Conservation (phyloP, 257 asterid genomes). For the Solanum lycopersicoides region DNA sequence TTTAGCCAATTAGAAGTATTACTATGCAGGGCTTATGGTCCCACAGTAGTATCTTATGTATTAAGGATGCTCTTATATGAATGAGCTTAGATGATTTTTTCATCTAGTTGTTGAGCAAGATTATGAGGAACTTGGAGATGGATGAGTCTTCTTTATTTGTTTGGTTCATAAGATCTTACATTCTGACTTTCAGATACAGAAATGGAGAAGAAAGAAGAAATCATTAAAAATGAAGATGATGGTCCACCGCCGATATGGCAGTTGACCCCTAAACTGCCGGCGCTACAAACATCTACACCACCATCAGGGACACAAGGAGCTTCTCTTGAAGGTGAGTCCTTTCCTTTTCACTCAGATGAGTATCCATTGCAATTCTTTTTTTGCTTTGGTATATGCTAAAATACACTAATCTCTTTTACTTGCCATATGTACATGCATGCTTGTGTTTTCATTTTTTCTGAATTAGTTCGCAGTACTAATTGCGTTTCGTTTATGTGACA, state of each 20-base stretch:
- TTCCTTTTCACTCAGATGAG: not conserved
- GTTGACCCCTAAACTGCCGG: conserved; percentile 21
- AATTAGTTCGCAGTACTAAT: not conserved
- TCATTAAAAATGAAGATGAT: conserved; percentile 29
- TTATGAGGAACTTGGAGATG: not conserved
- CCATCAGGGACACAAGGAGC: conserved; percentile 22
- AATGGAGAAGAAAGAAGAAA: conserved; percentile 28
- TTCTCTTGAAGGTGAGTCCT: conserved; percentile 30
- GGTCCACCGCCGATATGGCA: conserved; percentile 80
- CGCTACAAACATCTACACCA: conserved; percentile 24
- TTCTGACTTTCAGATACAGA: conserved; percentile 21
- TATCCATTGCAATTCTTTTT: not conserved
- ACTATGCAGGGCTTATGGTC: not conserved
- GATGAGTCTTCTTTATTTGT: not conserved
- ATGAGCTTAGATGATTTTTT: not conserved
- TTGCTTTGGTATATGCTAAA: not conserved
- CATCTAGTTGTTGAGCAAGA: not conserved
- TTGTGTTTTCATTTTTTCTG: not conserved
- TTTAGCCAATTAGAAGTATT: not conserved
- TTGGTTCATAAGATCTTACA: conserved; percentile 7
- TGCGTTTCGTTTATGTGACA: not conserved
- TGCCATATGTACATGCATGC: not conserved
- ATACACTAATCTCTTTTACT: not conserved
- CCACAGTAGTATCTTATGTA: not conserved
- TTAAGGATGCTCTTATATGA: not conserved